phyloP scores from a whole-genome alignment of 2,329 filamentous ascomycete genomes.

The Ilyonectria robusta region DNA sequence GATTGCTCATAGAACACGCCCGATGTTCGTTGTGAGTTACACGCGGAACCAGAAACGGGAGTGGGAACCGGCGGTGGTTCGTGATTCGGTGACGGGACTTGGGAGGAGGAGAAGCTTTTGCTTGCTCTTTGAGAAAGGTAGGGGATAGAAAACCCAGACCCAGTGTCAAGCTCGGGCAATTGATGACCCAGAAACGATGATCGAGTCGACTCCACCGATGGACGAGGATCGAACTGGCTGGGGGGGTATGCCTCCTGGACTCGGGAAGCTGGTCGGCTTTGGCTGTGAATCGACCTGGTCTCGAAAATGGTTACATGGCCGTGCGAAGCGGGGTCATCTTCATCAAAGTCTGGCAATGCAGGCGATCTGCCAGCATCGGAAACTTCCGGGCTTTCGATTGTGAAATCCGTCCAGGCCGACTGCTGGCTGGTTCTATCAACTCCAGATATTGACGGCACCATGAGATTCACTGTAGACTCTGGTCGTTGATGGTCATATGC shows the following conservation, averaged over 20 bases:
- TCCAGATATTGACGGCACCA: conserved; percentile 61
- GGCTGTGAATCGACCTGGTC: conserved; percentile 47
- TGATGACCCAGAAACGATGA: conserved; percentile 54
- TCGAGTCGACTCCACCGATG: conserved; percentile 46
- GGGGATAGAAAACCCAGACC: conserved; percentile 64
- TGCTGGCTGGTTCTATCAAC: conserved; percentile 67
- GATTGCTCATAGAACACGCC: conserved; percentile 57
- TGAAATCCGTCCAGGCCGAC: conserved; percentile 74
- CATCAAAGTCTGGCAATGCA: conserved; percentile 44
- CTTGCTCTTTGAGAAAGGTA: conserved; percentile 57
- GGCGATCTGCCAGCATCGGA: conserved; percentile 50
- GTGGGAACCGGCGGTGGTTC: conserved; percentile 65
- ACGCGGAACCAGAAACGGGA: conserved; percentile 52
- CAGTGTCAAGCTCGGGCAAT: conserved; percentile 66
- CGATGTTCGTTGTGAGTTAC: conserved; percentile 60
- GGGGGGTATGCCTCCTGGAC: conserved; percentile 40
- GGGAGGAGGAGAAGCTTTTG: conserved; percentile 48
- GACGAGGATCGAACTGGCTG: conserved; percentile 39
- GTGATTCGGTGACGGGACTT: conserved; percentile 61
- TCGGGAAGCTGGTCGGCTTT: conserved; percentile 40
- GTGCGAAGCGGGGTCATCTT: conserved; percentile 47
- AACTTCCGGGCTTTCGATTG: conserved; percentile 66
- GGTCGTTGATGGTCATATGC: conserved; percentile 47
- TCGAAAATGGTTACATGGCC: conserved; percentile 54
- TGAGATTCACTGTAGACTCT: conserved; percentile 61